Conservation (phyloP, 1,284 basidiomycete species). For the Meira miltonrushii region DNA sequence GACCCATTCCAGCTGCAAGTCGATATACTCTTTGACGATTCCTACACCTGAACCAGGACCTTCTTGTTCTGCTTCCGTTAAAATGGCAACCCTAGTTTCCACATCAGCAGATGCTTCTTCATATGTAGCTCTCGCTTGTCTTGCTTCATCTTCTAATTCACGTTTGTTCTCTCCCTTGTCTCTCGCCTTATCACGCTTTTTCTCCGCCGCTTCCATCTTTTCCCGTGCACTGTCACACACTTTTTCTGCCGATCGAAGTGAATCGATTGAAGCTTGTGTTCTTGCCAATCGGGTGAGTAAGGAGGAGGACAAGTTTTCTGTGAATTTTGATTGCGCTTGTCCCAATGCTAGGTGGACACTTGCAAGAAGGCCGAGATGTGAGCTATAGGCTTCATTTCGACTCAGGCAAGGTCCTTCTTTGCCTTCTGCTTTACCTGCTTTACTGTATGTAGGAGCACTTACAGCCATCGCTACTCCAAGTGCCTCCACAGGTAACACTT, state of each 20-base stretch:
- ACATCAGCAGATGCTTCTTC: slow-evolving; percentile 10
- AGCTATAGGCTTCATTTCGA: slow-evolving; percentile 2
- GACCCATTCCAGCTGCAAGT: slow-evolving; percentile 3
- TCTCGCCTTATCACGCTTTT: neutral
- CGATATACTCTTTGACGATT: slow-evolving; percentile 4
- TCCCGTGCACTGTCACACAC: slow-evolving; percentile 4
- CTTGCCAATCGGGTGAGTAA: neutral
- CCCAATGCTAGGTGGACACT: slow-evolving; percentile 1
- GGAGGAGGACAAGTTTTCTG: neutral
- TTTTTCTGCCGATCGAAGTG: neutral
- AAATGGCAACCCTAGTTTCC: slow-evolving; percentile 1
- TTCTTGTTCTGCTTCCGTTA: slow-evolving; percentile 3
- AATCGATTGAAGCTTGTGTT: slow-evolving; percentile 3
- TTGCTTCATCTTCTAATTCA: slow-evolving; percentile 5
- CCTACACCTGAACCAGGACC: slow-evolving; percentile 3
- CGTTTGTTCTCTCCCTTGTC: slow-evolving; percentile 7
- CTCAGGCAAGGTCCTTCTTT: neutral
- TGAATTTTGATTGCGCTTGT: slow-evolving; percentile 1
- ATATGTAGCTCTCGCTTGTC: neutral
- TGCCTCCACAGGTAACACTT: slow-evolving; percentile 5
- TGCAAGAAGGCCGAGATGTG: slow-evolving; percentile 1
- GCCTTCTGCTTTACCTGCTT: neutral
- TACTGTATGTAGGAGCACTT: neutral
- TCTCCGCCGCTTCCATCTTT: slow-evolving; percentile 9
- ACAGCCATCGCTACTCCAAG: slow-evolving; percentile 4